Base-by-base conservation (phyloP, 1,139 yeast genomes). In the Blastobotrys proliferans region DNA sequence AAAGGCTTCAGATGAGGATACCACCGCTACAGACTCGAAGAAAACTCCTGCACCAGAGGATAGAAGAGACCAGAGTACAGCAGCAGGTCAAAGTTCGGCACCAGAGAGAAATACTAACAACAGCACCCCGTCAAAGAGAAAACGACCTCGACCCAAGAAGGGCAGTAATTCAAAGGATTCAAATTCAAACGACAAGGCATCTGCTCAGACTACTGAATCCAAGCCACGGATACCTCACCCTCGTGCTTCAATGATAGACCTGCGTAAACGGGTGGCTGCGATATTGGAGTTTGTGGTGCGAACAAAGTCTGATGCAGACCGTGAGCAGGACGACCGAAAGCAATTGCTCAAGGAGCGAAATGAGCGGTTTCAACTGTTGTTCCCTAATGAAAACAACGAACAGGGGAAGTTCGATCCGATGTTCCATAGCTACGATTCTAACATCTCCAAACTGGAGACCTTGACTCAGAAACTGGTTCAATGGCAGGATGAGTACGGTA, bases 261-360 rank as follows among this genome's bases (percentile, higher is more conserved):
- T 90, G 80, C 77, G 90, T 44, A 81, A 87, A 57, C 73, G 98
- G 45, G 85, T 88, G 1, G 84, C 90, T 4, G 94, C 96, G 2
- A 88, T 92, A 16, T 69, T 90, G 55, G 97, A 92, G 65, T 92
- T 90, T 73, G 73, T 90, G 24, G 87, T 87, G 6, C 72, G 95
- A 38, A 83, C 94, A 1, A 95, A 87, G 60, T 63, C 79, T 46
- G 97, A 92, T 57, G 67, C 88, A 49, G 81, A 80, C 35, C 77
- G 76, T 41, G 96, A 88, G 56, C 79, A 80, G 51, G 67, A 71
- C 8, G 72, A 73, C 46, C 76, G 84, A 53, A 66, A 69, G 32
- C 72, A 70, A 50, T 61, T 80, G 46, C 66, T 76, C 38, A 67
- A 41, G 8, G 54, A 51, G 32, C 43, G 55, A n/a, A 45, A 47